Base-by-base conservation (phyloP, 1,139 yeast genomes). In the Dujonia santamariae region DNA sequence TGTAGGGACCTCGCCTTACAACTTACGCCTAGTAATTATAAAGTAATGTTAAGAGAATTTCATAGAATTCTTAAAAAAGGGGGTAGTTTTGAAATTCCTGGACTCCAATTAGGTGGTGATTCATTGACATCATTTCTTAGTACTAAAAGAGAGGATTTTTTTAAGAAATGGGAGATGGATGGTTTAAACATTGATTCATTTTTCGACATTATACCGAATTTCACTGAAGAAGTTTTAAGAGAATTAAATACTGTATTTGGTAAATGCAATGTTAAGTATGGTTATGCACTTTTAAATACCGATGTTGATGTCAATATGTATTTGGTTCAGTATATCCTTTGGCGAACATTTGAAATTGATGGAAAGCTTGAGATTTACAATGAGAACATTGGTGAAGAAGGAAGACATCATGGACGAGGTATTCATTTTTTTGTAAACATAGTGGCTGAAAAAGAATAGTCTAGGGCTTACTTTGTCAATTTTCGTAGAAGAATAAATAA, bases 1-100 rank as follows among this genome's bases (percentile, higher is more conserved):
- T 49, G 59, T 19, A 48, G 70, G 25, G 75, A 69, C 40, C 45
- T 67, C 17, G 41, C 53, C 7, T 45, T 61, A 7, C 71, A 67
- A 39, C 38, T 65, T 6, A 56, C 60, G 3, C 44, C 48, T 16
- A 28, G 42, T 1, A 66, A 62, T 37, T 52, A 51, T 37, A 50
- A 41, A 19, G 50, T 56, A 0, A 41, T 65, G 3, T 35, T 68
- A 3, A 33, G 43, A 3, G 70, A 68, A 40, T 66, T 67, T 36
- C 42, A 58, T 38, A 49, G 75, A 34, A 53, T 68, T 15, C 51
- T 69, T 34, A 59, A 59, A 37, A 49, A 44, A 2, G 72, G 63
- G 1, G 75, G 74, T 2, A 35, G 45, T 1, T 35, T 68, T 4
- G 71, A 67, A 36, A 36, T 61, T 7, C 69, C 71, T 2, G 35